A percentile compares a stretch with the other conserved stretches of the same genome.
Evolutionary conservation across 1,284 basidiomycete genomes (phyloP).

Genomic region (Veloboletus limbatus): DNA sequence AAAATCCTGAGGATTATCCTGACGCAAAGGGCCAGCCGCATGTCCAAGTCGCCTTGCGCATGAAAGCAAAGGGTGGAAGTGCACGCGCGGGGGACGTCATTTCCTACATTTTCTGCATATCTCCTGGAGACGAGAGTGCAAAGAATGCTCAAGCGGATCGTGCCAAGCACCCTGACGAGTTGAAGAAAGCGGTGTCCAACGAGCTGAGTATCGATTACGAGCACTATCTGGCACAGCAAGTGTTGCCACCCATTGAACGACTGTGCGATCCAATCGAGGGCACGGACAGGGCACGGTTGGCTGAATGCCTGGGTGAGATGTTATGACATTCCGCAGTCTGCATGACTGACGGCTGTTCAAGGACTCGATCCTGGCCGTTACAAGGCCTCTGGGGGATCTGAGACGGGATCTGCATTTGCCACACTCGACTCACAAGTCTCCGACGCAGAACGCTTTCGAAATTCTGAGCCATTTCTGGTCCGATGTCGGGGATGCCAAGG

Average conservation of each 20-base stretch:
- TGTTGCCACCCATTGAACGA: conserved; percentile 93
- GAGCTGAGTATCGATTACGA: conserved; percentile 83
- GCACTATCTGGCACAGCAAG: conserved; percentile 88
- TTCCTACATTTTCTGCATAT: conserved; percentile 91
- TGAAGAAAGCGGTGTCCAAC: conserved; percentile 63
- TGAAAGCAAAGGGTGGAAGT: conserved; percentile 82
- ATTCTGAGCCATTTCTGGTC: conserved; percentile 66
- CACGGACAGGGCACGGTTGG: conserved; percentile 86
- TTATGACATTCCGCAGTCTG: neutral
- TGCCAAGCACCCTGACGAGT: conserved; percentile 92
- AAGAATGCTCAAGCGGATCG: conserved; percentile 86
- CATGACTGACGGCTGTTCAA: conserved; percentile 28
- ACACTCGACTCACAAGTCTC: conserved; percentile 90
- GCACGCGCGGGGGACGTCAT: conserved; percentile 92
- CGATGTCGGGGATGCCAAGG: conserved; percentile 74
- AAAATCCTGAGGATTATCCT: conserved; percentile 95
- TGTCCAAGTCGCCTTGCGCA: conserved; percentile 91
- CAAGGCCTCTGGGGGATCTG: conserved; percentile 47
- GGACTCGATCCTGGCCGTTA: conserved; percentile 87
- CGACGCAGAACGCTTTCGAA: conserved; percentile 84
- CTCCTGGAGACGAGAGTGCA: conserved; percentile 68
- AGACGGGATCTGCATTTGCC: conserved; percentile 68
- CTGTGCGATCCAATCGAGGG: conserved; percentile 96
- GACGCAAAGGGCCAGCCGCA: conserved; percentile 95
- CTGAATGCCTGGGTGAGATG: conserved; percentile 86